Evolutionary conservation across 1,284 basidiomycete species (phyloP).

Genomic region (Ceratobasidium sp.): DNA sequence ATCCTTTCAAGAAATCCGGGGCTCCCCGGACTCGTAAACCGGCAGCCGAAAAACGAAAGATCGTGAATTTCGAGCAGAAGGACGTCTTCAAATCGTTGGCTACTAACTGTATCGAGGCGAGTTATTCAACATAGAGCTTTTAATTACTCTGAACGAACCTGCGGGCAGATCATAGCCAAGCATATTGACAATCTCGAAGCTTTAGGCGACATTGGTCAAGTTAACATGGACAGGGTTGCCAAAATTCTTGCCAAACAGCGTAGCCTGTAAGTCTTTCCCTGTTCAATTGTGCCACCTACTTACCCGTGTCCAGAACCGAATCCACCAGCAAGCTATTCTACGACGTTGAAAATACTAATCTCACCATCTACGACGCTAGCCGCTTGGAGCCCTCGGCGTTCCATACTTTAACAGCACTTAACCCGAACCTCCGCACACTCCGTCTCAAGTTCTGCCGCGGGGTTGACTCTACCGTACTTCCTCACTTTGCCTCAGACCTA

Average conservation of each 20-base stretch:
- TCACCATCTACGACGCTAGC: conserved; percentile 92
- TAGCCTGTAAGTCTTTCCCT: conserved; percentile 72
- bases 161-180: conserved; percentile 78
- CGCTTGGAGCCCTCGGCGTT: conserved; percentile 79
- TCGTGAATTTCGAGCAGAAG: conserved; percentile 78
- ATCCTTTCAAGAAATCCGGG: conserved; percentile 85
- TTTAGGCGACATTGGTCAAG: conserved; percentile 84
- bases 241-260: conserved; percentile 90
- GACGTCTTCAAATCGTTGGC: conserved; percentile 76
- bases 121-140: conserved; percentile 42
- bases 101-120: conserved; percentile 82
- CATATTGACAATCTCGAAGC: conserved; percentile 93
- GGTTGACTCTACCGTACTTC: conserved; percentile 78
- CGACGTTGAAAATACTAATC: conserved; percentile 72
- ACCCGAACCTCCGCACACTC: conserved; percentile 82
- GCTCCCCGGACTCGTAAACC: conserved; percentile 72
- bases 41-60: conserved; percentile 70
- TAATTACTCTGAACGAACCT: not conserved
- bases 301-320: conserved; percentile 19
- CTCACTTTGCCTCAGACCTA: conserved; percentile 74
- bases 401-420: conserved; percentile 77
- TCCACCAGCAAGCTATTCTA: conserved; percentile 77
- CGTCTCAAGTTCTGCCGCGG: conserved; percentile 91
- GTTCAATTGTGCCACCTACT: not conserved
- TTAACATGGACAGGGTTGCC: conserved; percentile 86